Evolutionary conservation across 768 basidiomycete species (phyloP).

Genomic region (Tylopilus vinaceipallidus): DNA sequence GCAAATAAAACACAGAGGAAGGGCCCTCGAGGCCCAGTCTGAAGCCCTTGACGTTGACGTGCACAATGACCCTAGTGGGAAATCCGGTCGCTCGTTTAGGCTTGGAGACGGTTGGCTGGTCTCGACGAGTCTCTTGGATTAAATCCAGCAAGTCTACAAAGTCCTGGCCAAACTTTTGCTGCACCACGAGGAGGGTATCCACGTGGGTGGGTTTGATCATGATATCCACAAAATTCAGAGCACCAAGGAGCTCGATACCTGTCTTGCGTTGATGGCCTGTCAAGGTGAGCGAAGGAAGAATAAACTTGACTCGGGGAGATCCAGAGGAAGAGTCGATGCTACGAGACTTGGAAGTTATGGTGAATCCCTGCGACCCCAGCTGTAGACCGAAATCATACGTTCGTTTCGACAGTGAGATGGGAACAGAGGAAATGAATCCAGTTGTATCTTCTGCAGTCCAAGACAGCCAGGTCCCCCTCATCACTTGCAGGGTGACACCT

Average conservation of each 20-base stretch:
- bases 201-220: slow-evolving; percentile 79
- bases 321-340: slow-evolving; percentile 33
- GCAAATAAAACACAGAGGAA: slow-evolving; percentile 69
- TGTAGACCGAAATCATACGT: slow-evolving; percentile 61
- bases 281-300: slow-evolving; percentile 63
- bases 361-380: slow-evolving; percentile 57
- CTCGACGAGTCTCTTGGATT: slow-evolving; percentile 56
- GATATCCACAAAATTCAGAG: slow-evolving; percentile 68
- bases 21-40: slow-evolving; percentile 74
- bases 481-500: slow-evolving; percentile 71
- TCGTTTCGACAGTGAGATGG: slow-evolving; percentile 30
- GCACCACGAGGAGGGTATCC: slow-evolving; percentile 80
- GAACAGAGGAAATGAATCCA: slow-evolving; percentile 44
- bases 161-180: slow-evolving; percentile 88
- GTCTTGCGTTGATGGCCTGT: slow-evolving; percentile 54
- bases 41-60: slow-evolving; percentile 75
- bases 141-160: slow-evolving; percentile 76
- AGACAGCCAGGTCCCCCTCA: slow-evolving; percentile 86
- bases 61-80: slow-evolving; percentile 42
- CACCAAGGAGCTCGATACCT: slow-evolving; percentile 49
- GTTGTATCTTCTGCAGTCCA: slow-evolving; percentile 61
- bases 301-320: slow-evolving; percentile 55
- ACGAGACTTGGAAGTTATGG: slow-evolving; percentile 50
- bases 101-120: slow-evolving; percentile 14
- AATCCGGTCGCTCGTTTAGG: slow-evolving; percentile 15